phyloP scores from a whole-genome alignment of 352 stramenopile genomes.

The Phytophthora uliginosa region DNA sequence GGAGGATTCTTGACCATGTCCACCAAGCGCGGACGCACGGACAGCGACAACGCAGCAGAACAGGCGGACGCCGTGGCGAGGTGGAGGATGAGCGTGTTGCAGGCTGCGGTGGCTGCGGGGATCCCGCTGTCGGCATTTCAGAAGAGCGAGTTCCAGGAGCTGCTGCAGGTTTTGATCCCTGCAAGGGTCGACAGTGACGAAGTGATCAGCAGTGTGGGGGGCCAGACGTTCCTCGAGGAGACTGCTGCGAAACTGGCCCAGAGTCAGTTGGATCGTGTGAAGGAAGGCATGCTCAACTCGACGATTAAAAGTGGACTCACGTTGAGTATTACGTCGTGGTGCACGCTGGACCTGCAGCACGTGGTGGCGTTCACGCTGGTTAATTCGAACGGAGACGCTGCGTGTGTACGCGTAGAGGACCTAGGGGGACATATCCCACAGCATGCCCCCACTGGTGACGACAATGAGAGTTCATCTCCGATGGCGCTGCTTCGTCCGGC shows the following conservation, averaged over 20 bases:
- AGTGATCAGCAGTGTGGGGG: constrained; percentile 33
- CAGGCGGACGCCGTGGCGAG: constrained; percentile 12
- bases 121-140: constrained; percentile 53
- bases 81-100: constrained; percentile 41
- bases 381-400: constrained; percentile 83
- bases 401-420: constrained; percentile 72
- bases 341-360: constrained; percentile 68
- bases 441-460: constrained; percentile 28
- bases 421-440: constrained; percentile 42
- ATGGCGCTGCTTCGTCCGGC: constrained; percentile 21
- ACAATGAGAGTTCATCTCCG: constrained; percentile 15
- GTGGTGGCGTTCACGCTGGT: constrained; percentile 82
- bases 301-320: constrained; percentile 85
- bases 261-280: constrained; percentile 78
- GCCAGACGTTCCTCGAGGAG: constrained; percentile 50
- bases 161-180: constrained; percentile 45
- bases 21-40: constrained; percentile 27
- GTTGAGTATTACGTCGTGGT: constrained; percentile 80
- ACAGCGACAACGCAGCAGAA: constrained; percentile 14
- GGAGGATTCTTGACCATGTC: constrained; percentile 12
- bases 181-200: constrained; percentile 6
- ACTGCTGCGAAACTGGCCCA: constrained; percentile 45
- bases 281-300: constrained; percentile 86
- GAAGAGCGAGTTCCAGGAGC: constrained; percentile 51
- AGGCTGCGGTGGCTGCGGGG: constrained; percentile 45